Evolutionary conservation across 441 rosid species (phyloP).

Genomic region (Sinapis alba): DNA sequence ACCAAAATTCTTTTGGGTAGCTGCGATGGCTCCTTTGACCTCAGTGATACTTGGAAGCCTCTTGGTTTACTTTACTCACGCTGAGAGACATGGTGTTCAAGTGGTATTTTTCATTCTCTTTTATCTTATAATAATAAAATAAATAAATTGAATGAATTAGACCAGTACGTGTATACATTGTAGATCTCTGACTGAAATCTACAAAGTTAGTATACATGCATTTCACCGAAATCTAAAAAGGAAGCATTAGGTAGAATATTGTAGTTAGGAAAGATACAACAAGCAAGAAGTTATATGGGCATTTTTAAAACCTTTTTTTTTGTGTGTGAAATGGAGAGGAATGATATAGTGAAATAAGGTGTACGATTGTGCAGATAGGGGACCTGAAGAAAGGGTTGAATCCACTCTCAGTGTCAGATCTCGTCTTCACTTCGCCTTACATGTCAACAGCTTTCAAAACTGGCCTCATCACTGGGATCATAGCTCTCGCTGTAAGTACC

Average conservation of each 20-base stretch:
- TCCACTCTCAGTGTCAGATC: constrained; percentile 69
- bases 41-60: constrained; percentile 83
- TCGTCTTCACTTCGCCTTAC: constrained; percentile 68
- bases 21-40: constrained; percentile 95
- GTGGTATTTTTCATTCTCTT: constrained; percentile 53
- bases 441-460: constrained; percentile 65
- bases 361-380: constrained; percentile 66
- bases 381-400: constrained; percentile 82
- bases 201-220: background rate
- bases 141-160: too few relatives aligned
- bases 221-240: background rate
- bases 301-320: background rate
- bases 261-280: constrained; percentile 31
- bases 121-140: background rate
- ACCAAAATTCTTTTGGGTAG: constrained; percentile 83
- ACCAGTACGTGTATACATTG: background rate
- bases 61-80: constrained; percentile 77
- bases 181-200: background rate
- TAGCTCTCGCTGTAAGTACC: constrained; percentile 91
- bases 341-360: constrained; percentile 10
- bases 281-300: constrained; percentile 23
- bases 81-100: constrained; percentile 91
- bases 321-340: constrained; percentile 15
- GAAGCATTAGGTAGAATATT: constrained; percentile 24
- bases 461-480: constrained; percentile 86